A percentile compares a stretch with the other conserved stretches of the same genome.
Conservation (phyloP, 495 filamentous ascomycete genomes). For the Aspergillus carlsbadensis region DNA sequence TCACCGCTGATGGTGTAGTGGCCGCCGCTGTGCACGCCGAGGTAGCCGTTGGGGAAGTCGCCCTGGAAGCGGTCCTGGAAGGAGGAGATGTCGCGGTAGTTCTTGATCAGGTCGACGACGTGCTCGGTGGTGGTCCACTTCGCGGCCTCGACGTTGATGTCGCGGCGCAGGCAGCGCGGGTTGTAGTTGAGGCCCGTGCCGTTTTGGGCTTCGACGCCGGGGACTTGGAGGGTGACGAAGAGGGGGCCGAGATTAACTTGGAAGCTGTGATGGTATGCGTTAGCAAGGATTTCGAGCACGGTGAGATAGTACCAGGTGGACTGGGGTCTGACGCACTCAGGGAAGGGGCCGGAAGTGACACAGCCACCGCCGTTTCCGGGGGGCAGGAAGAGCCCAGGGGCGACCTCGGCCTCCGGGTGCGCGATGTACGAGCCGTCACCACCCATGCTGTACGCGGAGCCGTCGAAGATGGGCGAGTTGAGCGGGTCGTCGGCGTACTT, state of each 20-base stretch:
- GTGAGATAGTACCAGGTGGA: neutral
- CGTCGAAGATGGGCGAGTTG: conserved; percentile 61
- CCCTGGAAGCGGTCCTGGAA: conserved; percentile 23
- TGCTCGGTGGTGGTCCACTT: conserved; percentile 13
- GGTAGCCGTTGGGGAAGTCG: conserved; percentile 16
- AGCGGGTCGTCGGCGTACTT: conserved; percentile 46
- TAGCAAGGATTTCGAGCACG: too few relatives aligned
- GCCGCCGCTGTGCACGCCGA: conserved; percentile 31
- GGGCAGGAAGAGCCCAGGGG: conserved; percentile 25
- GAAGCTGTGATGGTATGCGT: conserved; percentile 5
- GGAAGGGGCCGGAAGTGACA: conserved; percentile 55
- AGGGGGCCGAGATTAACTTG: conserved; percentile 51
- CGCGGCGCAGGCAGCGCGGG: conserved; percentile 59
- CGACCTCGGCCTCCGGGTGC: conserved; percentile 21
- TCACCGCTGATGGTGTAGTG: conserved; percentile 32
- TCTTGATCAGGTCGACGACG: conserved; percentile 15
- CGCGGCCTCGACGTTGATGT: conserved; percentile 38
- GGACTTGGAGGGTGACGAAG: conserved; percentile 17
- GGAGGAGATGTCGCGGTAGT: conserved; percentile 12
- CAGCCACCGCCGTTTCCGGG: conserved; percentile 60
- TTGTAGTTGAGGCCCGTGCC: conserved; percentile 39
- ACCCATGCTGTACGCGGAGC: conserved; percentile 50
- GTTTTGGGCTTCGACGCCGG: conserved; percentile 17
- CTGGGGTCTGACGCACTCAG: conserved; percentile 14
- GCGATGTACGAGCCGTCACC: conserved; percentile 54